These are phyloP conservation scores for Fusarium aywerte DNA, from an alignment of 2,329 filamentous ascomycete species.

Conservation along the genomic window DNA sequence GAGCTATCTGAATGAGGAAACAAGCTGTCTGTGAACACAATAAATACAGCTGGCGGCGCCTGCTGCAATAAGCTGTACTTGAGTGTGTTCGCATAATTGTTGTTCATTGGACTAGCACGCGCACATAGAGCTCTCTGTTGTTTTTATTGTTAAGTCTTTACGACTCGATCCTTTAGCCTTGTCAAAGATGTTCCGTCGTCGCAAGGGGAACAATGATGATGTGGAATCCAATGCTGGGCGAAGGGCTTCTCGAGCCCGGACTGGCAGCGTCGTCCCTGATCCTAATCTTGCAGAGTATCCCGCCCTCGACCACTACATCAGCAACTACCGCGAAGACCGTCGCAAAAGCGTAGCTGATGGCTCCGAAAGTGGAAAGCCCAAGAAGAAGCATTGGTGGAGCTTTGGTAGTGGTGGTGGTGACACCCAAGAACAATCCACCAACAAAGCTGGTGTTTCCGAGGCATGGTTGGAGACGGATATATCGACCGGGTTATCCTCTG, in stretches of 20 bases:
- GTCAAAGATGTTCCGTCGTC: conserved; percentile 27
- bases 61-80: not conserved
- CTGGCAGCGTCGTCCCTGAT: conserved; percentile 14
- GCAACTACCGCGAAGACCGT: conserved; percentile 33
- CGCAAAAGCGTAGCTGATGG: conserved; percentile 19
- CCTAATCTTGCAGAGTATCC: conserved; percentile 26
- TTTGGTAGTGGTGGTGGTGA: conserved; percentile 15
- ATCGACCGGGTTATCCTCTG: conserved; percentile 7
- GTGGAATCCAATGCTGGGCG: conserved; percentile 20
- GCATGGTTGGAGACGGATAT: conserved; percentile 29
- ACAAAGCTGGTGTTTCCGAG: conserved; percentile 19
- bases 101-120: not conserved
- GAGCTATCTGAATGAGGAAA: conserved; percentile 2
- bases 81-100: not conserved
- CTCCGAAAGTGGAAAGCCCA: not conserved
- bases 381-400: conserved; percentile 36
- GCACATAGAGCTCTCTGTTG: not conserved
- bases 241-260: conserved; percentile 23
- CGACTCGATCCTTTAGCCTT: not conserved
- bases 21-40: conserved; percentile 2
- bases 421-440: not conserved
- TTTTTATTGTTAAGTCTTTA: not conserved
- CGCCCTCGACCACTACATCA: conserved; percentile 31
- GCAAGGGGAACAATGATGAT: conserved; percentile 21
- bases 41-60: conserved; percentile 16